Evolutionary conservation across 352 stramenopile genomes (phyloP).

Genomic region (Blastocystis sp.): DNA sequence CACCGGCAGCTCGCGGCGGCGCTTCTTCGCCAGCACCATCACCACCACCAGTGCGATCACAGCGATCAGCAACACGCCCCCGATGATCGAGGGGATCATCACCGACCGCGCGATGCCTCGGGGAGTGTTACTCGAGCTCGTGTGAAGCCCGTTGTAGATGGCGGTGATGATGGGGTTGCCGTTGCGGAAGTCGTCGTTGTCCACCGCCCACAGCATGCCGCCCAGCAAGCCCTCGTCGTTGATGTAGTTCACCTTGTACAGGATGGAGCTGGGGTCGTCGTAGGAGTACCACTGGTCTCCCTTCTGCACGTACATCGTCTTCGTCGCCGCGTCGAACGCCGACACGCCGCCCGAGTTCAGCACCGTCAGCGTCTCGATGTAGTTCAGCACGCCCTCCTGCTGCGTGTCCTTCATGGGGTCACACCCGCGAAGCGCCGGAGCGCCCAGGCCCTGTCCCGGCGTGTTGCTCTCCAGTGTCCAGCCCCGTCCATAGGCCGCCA

Average conservation of each 20-base stretch:
- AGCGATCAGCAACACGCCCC: background rate
- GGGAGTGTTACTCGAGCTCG: background rate
- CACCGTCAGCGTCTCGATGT: constrained; percentile 47
- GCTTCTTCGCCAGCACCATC: background rate
- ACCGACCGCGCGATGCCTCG: background rate
- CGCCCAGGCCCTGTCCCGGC: constrained; percentile 24
- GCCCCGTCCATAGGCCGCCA: constrained; percentile 44
- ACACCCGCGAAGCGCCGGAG: constrained; percentile 33
- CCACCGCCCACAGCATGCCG: constrained; percentile 53
- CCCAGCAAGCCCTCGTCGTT: constrained; percentile 28
- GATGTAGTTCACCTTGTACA: constrained; percentile 62
- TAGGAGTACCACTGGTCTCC: constrained; percentile 64
- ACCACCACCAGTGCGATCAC: background rate
- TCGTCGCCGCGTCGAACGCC: constrained; percentile 26
- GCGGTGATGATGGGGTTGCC: constrained; percentile 40
- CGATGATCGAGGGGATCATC: background rate
- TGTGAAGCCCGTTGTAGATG: constrained; percentile 3
- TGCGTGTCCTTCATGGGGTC: constrained; percentile 53
- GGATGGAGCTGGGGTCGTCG: constrained; percentile 27
- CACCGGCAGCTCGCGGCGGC: background rate
- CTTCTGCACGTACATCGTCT: constrained; percentile 57
- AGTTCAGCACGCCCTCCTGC: constrained; percentile 61
- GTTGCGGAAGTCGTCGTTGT: constrained; percentile 66
- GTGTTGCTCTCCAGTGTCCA: constrained; percentile 46
- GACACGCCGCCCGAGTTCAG: constrained; percentile 8